A percentile compares a stretch with the other conserved stretches of the same genome.
Evolutionary conservation across 768 basidiomycete genomes (phyloP).

Genomic region (Cystobasidiopsis lactophilus): DNA sequence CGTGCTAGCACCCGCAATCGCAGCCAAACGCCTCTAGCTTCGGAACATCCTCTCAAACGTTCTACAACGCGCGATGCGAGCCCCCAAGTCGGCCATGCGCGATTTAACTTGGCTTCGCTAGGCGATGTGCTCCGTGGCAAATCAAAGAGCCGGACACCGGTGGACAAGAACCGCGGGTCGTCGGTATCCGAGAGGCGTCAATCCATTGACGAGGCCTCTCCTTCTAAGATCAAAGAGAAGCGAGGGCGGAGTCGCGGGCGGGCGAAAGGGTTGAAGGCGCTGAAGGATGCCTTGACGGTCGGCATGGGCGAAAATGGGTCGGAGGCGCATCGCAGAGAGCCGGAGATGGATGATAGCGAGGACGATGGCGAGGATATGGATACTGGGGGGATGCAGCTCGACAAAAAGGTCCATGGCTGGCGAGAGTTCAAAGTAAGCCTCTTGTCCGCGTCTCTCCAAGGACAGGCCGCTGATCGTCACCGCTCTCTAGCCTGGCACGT

Average conservation of each 20-base stretch:
- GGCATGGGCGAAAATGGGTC: background rate
- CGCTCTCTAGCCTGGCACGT: slow-evolving; percentile 39
- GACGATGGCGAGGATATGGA: background rate
- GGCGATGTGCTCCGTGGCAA: background rate
- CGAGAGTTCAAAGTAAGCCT: slow-evolving; percentile 2
- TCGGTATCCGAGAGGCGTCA: no score
- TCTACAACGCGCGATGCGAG: no score
- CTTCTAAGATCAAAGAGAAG: background rate
- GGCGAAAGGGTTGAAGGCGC: slow-evolving; percentile 23
- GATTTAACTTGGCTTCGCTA: no score
- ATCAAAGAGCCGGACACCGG: background rate
- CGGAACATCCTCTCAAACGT: no score
- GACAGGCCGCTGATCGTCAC: slow-evolving; percentile 4
- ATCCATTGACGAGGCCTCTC: background rate
- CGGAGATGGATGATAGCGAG: background rate
- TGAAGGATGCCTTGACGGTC: slow-evolving; percentile 20
- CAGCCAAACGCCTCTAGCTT: no score
- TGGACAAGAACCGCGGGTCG: background rate
- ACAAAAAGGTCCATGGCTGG: background rate
- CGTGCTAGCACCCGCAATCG: no score
- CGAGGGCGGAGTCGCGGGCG: slow-evolving; percentile 20
- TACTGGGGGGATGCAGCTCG: background rate
- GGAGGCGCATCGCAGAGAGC: background rate
- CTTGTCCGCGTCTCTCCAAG: background rate
- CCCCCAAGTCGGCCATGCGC: no score